Base-by-base conservation (phyloP, 2,329 filamentous ascomycete species). In the Microcyclosporella mali region DNA sequence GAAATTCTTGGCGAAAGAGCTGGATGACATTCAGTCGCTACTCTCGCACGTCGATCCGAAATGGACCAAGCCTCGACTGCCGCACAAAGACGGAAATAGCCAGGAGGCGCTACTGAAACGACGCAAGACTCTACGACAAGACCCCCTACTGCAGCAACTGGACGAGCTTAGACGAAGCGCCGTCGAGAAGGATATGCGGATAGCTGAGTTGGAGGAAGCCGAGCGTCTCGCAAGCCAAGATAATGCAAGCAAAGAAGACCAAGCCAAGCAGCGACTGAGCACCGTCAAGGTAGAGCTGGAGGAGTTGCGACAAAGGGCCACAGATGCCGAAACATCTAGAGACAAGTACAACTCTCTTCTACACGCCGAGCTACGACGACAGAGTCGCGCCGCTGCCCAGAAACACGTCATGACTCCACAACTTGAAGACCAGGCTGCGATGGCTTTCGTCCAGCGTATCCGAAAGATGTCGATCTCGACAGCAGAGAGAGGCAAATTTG, bases 321-420 rank as follows among this genome's bases (percentile, higher is more conserved):
- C 28, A 3, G 37, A 35, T 6, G 30, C 33, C 2, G 55, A 65
- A 45, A 60, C 55, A 21, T 65, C 70, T 42, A 51, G 68, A 8
- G 66, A 70, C 28, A 59, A 62, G 18, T 63, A 67, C 46, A 63
- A 66, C 33, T 51, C 62, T 1, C 55, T 71, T 2, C 51, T 71
- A 6, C 60, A 69, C 25, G 56, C 60, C 0, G 67, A 71, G 41
- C 61, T 70, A 25, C 57, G 66, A 32, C 62, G 59, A 15, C 62
- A 69, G 46, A 62, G 62, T 17, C 47, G 48, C 21, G 15, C 29
- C 6, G 47, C 48, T 15, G 41, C 47, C 7, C 37, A 50, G 15
- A 45, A 46, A n/a, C 37, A 46, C 7, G 12, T 40, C 8, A 31
- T 32, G 9, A 51, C 45, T 9, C 51, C 53, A 4, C 27, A 51